Evolutionary conservation across 106 monocot species (phyloP).

Genomic region (Acorus calamus): DNA sequence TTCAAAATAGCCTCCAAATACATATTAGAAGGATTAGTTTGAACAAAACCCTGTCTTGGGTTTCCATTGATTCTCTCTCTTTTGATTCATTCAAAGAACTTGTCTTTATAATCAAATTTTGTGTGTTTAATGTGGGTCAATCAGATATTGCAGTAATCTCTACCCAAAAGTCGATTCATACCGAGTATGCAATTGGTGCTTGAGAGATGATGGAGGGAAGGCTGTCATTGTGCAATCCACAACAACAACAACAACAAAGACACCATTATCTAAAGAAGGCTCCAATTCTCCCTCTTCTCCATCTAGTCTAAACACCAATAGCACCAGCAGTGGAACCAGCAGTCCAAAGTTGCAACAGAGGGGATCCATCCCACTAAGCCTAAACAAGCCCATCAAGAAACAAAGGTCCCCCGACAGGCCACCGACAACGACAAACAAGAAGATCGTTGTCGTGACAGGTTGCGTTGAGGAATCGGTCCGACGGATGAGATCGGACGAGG

Average conservation of each 20-base stretch:
- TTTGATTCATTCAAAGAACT: background rate
- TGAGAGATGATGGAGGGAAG: slow-evolving; percentile 32
- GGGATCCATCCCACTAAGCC: slow-evolving; percentile 13
- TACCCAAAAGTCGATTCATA: slow-evolving; percentile 35
- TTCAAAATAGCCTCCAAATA: no score
- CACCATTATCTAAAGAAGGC: no score
- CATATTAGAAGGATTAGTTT: no score
- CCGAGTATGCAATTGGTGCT: slow-evolving; percentile 56
- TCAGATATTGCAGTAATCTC: slow-evolving; percentile 61
- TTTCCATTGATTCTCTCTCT: background rate
- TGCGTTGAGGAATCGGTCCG: slow-evolving; percentile 8
- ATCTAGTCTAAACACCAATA: slow-evolving; percentile 3
- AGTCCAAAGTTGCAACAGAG: slow-evolving; percentile 9
- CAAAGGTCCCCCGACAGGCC: slow-evolving; percentile 2
- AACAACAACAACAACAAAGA: slow-evolving; percentile 5
- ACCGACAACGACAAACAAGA: slow-evolving; percentile 6
- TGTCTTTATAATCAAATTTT: background rate
- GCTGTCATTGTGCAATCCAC: no score
- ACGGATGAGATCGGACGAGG: background rate
- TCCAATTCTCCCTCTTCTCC: slow-evolving; percentile 3
- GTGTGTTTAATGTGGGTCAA: background rate
- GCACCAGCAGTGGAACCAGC: background rate
- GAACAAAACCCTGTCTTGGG: no score
- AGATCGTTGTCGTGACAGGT: slow-evolving; percentile 14
- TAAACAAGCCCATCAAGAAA: slow-evolving; percentile 47